phyloP scores from a whole-genome alignment of 2,329 filamentous ascomycete genomes.

The Fusarium heterosporum region DNA sequence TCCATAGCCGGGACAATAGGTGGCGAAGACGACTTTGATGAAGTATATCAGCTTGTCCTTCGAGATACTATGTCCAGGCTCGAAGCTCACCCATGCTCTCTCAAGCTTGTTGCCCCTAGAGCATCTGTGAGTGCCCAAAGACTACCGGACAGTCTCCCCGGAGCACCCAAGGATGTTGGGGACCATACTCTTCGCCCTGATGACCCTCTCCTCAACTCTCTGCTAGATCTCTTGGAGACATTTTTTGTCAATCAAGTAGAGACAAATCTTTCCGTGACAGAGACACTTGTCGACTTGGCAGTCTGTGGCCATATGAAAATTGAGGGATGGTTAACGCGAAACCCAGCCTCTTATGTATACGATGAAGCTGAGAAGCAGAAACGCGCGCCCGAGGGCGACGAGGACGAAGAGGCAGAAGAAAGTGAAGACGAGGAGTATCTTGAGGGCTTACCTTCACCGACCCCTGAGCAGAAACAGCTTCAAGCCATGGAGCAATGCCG shows the following conservation, averaged over 20 bases:
- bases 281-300: conserved; percentile 83
- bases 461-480: conserved; percentile 53
- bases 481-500: conserved; percentile 64
- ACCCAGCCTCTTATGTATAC: conserved; percentile 71
- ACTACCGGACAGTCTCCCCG: conserved; percentile 68
- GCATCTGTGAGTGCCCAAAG: conserved; percentile 67
- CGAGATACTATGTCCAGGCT: conserved; percentile 77
- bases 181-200: conserved; percentile 71
- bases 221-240: conserved; percentile 76
- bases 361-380: conserved; percentile 53
- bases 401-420: conserved; percentile 31
- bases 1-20: conserved; percentile 75
- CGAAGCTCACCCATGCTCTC: conserved; percentile 79
- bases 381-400: conserved; percentile 14
- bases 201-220: conserved; percentile 72
- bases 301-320: conserved; percentile 86
- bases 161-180: conserved; percentile 69
- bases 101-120: conserved; percentile 73
- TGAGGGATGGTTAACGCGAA: conserved; percentile 89
- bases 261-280: conserved; percentile 88
- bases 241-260: conserved; percentile 94
- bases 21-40: conserved; percentile 76
- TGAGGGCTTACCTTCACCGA: conserved; percentile 26
- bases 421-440: conserved; percentile 40
- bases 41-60: conserved; percentile 77